Evolutionary conservation across 768 basidiomycete genomes (phyloP), one percentile per base, ranked within the genome.

Genomic region (Cantharellus anzutake): DNA sequence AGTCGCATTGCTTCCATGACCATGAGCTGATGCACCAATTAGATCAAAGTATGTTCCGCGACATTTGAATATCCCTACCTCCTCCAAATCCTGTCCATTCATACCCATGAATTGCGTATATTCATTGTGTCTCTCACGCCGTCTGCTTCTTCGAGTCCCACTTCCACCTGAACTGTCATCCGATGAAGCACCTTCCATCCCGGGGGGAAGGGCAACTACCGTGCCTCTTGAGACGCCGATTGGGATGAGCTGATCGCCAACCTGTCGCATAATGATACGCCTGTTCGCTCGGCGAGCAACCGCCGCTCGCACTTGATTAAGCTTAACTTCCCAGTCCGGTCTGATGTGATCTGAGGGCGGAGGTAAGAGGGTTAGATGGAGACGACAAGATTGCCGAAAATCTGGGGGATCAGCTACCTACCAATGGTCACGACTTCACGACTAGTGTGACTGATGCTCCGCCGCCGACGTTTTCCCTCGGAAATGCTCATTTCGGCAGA

Each of bases 1-100:
- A 96, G 73, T 59, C 94, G 81, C 92, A 99, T 98, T 3, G 96
- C 96, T 72, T 98, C 96, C 88, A 93, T 93, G 59, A 99, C 75
- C 94, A 98, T 97, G 51, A 99, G 72, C 90, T 99, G 44, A 29
- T 11, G 20, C 20, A 29, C 44, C 11, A 48, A 48, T 48, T 29
- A 48, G 44, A 48, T 11, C 11, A 11, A 48, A 48, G 29, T 11
- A 1, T 7, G 11, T 37, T 57, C 50, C 51, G 16, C 57, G 59
- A 51, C 59, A 63, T 51, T 38, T 63, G 37, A 41, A 57, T 44
- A 55, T 51, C 69, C 79, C 67, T 66, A 90, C 91, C 77, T 94
- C 92, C 75, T 93, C 92, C 59, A 94, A 70, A 72, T 94, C 92
- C 69, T 86, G 85, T n/a, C 86, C 87, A 53, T 40, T 40, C 39